These are phyloP conservation scores for Cercospora zeae-maydis DNA, from an alignment of 2,329 filamentous ascomycete genomes.

Conservation along the genomic window DNA sequence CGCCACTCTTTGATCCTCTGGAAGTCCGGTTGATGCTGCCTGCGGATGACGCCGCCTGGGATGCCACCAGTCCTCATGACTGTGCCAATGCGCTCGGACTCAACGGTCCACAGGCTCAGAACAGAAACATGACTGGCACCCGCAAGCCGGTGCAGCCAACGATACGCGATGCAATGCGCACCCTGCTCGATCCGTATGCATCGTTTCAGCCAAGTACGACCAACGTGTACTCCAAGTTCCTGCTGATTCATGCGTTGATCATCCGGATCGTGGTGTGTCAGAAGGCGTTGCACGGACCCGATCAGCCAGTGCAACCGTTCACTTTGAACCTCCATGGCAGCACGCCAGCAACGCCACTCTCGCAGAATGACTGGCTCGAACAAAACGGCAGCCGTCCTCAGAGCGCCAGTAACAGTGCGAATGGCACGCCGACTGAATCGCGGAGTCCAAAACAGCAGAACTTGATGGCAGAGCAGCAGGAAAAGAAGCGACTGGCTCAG, in stretches of 20 bases:
- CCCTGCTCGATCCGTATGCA: constrained; percentile 57
- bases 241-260: constrained; percentile 66
- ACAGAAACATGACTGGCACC: constrained; percentile 60
- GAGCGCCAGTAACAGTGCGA: constrained; percentile 36
- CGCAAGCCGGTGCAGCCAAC: constrained; percentile 62
- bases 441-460: constrained; percentile 41
- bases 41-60: constrained; percentile 70
- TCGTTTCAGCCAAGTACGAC: constrained; percentile 63
- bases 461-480: constrained; percentile 48
- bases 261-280: constrained; percentile 57
- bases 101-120: constrained; percentile 55
- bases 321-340: constrained; percentile 37
- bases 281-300: constrained; percentile 37
- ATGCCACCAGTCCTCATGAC: constrained; percentile 56
- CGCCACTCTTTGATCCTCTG: constrained; percentile 59
- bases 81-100: constrained; percentile 66
- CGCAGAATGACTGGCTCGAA: constrained; percentile 57
- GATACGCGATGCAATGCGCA: constrained; percentile 58
- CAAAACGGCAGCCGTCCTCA: constrained; percentile 36
- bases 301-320: constrained; percentile 28
- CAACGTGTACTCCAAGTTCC: constrained; percentile 70
- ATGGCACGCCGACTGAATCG: constrained; percentile 42
- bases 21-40: constrained; percentile 67
- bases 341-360: constrained; percentile 55
- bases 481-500: constrained; percentile 45